These are phyloP conservation scores for Hymenoscyphus scutula DNA, from an alignment of 2,329 filamentous ascomycete species.

Conservation along the genomic window DNA sequence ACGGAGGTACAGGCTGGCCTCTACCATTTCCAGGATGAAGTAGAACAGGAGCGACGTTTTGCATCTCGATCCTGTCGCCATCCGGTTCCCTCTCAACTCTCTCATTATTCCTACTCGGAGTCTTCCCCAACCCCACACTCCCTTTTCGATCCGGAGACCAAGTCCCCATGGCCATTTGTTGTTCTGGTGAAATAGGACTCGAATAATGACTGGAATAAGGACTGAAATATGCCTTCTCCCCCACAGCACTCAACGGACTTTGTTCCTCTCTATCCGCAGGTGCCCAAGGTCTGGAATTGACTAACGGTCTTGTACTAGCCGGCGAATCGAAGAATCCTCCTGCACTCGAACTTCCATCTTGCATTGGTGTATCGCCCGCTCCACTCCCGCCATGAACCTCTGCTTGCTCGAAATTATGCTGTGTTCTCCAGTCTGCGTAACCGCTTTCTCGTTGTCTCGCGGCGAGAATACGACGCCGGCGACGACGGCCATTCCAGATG, in stretches of 20 bases:
- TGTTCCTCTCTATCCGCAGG: conserved; percentile 18
- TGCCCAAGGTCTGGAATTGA: conserved; percentile 45
- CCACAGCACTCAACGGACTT: conserved; percentile 38
- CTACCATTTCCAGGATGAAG: conserved; percentile 30
- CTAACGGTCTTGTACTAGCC: conserved; percentile 51
- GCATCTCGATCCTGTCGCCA: conserved; percentile 30
- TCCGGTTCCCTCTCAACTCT: conserved; percentile 20
- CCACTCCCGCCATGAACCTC: conserved; percentile 31
- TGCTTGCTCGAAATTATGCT: conserved; percentile 16
- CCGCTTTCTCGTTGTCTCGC: conserved; percentile 34
- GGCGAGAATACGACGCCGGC: conserved; percentile 52
- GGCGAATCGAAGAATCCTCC: conserved; percentile 48
- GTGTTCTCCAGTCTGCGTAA: conserved; percentile 27
- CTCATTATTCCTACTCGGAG: conserved; percentile 14
- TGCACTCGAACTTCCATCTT: conserved; percentile 35
- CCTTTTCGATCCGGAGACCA: conserved; percentile 25
- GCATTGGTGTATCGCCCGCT: background rate
- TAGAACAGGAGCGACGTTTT: conserved; percentile 30
- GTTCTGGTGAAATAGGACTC: conserved; percentile 46
- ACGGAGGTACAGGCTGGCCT: conserved; percentile 10
- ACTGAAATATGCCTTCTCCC: conserved; percentile 50
- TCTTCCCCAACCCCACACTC: conserved; percentile 16
- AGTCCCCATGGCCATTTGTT: conserved; percentile 13
- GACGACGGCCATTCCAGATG: conserved; percentile 55
- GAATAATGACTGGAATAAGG: conserved; percentile 60